A percentile compares a stretch with the other conserved stretches of the same genome.
Conservation (phyloP, 208 protist genomes). For the Leishmania major region DNA sequence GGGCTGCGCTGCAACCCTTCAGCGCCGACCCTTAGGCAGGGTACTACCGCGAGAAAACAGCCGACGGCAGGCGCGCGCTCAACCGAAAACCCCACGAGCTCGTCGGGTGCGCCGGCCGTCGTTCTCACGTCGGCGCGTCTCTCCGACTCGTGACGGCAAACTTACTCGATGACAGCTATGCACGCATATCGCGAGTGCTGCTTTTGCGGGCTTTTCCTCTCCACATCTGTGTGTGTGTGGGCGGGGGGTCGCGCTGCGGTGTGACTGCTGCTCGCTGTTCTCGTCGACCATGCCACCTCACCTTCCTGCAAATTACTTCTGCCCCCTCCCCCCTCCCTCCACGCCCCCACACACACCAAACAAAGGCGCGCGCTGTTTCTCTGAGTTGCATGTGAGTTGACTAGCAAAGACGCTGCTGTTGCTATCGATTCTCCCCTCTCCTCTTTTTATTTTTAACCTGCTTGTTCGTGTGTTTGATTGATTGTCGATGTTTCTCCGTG, state of each 20-base stretch:
- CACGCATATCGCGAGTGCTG: background rate
- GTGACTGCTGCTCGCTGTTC: background rate
- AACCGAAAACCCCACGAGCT: background rate
- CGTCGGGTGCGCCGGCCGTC: background rate
- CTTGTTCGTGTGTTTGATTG: background rate
- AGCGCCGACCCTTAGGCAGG: background rate
- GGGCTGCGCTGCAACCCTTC: conserved; percentile 1
- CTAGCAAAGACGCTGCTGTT: background rate
- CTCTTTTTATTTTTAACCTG: background rate
- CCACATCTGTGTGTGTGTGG: background rate
- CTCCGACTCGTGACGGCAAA: background rate
- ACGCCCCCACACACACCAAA: background rate
- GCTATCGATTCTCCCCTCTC: background rate
- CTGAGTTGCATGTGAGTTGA: background rate
- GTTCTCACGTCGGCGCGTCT: conserved; percentile 11
- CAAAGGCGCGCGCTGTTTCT: background rate
- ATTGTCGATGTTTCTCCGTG: background rate
- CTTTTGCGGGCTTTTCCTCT: background rate
- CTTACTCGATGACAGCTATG: background rate
- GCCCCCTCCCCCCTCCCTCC: too few relatives aligned
- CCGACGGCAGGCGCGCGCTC: background rate
- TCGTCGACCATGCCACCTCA: background rate
- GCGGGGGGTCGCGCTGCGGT: background rate
- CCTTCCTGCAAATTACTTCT: background rate
- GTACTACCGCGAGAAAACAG: too few relatives aligned